Evolutionary conservation across 1,284 basidiomycete species (phyloP), one percentile per base, ranked within the genome.

Genomic region (Puccinia coronata): DNA sequence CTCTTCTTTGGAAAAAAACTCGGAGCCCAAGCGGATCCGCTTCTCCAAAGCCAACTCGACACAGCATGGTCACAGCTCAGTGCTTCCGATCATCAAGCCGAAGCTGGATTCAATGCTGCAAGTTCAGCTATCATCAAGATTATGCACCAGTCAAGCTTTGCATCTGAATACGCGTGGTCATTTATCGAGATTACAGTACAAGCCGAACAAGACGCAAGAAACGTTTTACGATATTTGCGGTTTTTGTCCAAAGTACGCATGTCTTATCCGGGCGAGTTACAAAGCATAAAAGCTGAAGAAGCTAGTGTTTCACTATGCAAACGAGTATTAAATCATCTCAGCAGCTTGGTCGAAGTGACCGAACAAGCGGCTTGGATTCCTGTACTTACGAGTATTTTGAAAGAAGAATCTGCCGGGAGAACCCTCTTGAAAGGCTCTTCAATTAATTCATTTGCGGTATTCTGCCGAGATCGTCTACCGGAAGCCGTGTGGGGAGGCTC

Each of bases 181-280:
- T 43, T 73, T 12, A 80, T 80, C 23, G 55, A 34, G 41, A 34
- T 39, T n/a, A 34, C 57, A 23, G 41, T 72, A 14, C 20, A 49
- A n/a, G 31, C 11, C 25, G 69, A 65, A 39, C 53, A 23, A 49
- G 43, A 73, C 23, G 47, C 31, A 53, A 51, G 11, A 61, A 73
- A 73, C 12, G 41, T 65, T n/a, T 49, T 65, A 28, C 79, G 59
- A 25, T 73, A 61, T 47, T 20, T 80, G 11, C 18, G n/a, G 28
- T 80, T 80, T 63, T 71, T 80, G 14, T 72, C 47, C 55, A 72
- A 73, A 53, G 59, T 57, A 25, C 69, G 70, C 57, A 25, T 63
- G 36, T 57, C 57, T 36, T 39, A 72, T 80, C 28, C 41, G 23
- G 41, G 61, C 36, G 57, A 80, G 47, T 70, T 41, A 41, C 41